These are phyloP conservation scores for Aspergillus sclerotioniger DNA, from an alignment of 495 filamentous ascomycete genomes.

Conservation along the genomic window DNA sequence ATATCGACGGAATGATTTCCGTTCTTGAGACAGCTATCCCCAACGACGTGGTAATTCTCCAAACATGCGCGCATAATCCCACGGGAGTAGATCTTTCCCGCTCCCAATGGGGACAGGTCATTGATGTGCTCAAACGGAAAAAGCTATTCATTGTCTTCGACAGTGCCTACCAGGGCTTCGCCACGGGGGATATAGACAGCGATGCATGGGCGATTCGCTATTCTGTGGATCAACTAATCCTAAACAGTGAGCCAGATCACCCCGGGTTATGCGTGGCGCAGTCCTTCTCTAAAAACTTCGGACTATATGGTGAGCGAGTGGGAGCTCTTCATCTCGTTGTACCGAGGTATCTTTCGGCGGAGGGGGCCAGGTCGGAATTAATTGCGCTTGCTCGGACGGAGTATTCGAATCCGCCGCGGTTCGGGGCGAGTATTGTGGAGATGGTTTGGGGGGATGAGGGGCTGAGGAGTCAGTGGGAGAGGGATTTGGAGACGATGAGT, in stretches of 20 bases:
- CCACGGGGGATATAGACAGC: slow-evolving; percentile 33
- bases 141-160: slow-evolving; percentile 42
- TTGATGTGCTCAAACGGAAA: slow-evolving; percentile 22
- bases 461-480: slow-evolving; percentile 29
- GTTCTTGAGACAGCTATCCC: slow-evolving; percentile 18
- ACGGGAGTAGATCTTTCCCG: slow-evolving; percentile 36
- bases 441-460: slow-evolving; percentile 26
- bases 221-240: slow-evolving; percentile 21
- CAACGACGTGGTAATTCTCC: slow-evolving; percentile 36
- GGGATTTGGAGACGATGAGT: slow-evolving; percentile 37
- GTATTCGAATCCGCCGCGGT: slow-evolving; percentile 30
- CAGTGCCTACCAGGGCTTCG: slow-evolving; percentile 46
- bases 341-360: slow-evolving; percentile 1
- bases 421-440: slow-evolving; percentile 32
- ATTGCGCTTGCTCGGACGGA: slow-evolving; percentile 24
- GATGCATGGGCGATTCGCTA: slow-evolving; percentile 43
- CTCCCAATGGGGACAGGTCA: slow-evolving; percentile 37
- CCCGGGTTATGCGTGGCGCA: slow-evolving; percentile 30
- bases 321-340: slow-evolving; percentile 26
- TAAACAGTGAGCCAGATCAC: not conserved
- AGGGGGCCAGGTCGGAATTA: slow-evolving; percentile 17
- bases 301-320: slow-evolving; percentile 34
- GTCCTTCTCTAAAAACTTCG: slow-evolving; percentile 40
- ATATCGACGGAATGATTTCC: slow-evolving; percentile 24
- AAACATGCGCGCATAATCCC: slow-evolving; percentile 47